A percentile compares a stretch with the other conserved stretches of the same genome.
Evolutionary conservation across 2,329 filamentous ascomycete genomes (phyloP).

Genomic region (Botrytis aclada): DNA sequence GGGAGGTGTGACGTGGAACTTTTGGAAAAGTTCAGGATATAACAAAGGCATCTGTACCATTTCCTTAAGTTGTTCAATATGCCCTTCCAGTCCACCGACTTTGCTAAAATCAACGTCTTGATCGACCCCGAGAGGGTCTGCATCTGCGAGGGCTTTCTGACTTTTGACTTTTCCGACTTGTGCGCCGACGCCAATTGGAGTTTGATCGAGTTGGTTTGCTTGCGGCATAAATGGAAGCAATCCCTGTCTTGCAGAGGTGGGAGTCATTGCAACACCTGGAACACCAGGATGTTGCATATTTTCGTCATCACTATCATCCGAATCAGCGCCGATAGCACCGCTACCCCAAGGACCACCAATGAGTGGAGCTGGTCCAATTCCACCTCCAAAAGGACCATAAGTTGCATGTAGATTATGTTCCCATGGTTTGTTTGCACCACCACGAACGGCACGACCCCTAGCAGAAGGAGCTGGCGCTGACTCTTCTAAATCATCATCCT

Average conservation of each 20-base stretch:
- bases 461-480: conserved; percentile 66
- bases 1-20: conserved; percentile 89
- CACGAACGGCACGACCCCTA: conserved; percentile 58
- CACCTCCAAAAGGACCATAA: conserved; percentile 88
- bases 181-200: conserved; percentile 62
- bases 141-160: conserved; percentile 85
- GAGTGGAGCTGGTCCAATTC: conserved; percentile 55
- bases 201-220: conserved; percentile 54
- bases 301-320: conserved; percentile 96
- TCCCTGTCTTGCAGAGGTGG: conserved; percentile 49
- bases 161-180: conserved; percentile 94
- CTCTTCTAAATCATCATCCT: conserved; percentile 72
- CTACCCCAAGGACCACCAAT: conserved; percentile 68
- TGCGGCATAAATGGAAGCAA: conserved; percentile 51
- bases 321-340: conserved; percentile 76
- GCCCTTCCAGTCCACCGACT: conserved; percentile 86
- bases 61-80: conserved; percentile 96
- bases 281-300: conserved; percentile 59
- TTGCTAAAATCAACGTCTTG: conserved; percentile 90
- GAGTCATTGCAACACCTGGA: conserved; percentile 65
- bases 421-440: conserved; percentile 48
- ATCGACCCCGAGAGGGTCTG: conserved; percentile 91
- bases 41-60: conserved; percentile 95
- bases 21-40: conserved; percentile 90
- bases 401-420: conserved; percentile 85